A percentile compares a stretch with the other conserved stretches of the same genome.
Conservation (phyloP, 2,329 filamentous ascomycete species). For the Aspergillus arachidicola region DNA sequence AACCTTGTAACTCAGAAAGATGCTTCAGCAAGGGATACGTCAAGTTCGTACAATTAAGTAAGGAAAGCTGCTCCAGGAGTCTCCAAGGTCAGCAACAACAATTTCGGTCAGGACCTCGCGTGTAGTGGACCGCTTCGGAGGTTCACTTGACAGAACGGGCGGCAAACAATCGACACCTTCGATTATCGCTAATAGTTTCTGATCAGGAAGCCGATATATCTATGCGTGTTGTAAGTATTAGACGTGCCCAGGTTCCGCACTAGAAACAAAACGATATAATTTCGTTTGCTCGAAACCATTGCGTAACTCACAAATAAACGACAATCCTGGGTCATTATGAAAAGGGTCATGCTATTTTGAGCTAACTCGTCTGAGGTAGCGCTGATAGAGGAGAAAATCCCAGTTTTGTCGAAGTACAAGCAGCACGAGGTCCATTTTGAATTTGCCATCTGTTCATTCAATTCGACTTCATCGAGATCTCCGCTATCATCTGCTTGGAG, state of each 20-base stretch:
- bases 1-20: background rate
- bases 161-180: slow-evolving; percentile 79
- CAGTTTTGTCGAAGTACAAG: slow-evolving; percentile 70
- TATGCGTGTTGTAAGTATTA: slow-evolving; percentile 38
- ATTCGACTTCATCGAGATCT: slow-evolving; percentile 81
- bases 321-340: slow-evolving; percentile 75
- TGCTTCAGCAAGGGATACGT: background rate
- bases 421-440: slow-evolving; percentile 83
- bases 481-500: slow-evolving; percentile 78
- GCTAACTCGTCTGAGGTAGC: slow-evolving; percentile 19
- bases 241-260: background rate
- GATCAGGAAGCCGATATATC: slow-evolving; percentile 75
- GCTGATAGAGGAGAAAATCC: slow-evolving; percentile 53
- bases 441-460: slow-evolving; percentile 59
- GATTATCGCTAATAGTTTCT: slow-evolving; percentile 73
- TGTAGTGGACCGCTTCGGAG: slow-evolving; percentile 68
- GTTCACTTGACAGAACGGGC: slow-evolving; percentile 72
- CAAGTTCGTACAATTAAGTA: slow-evolving; percentile 72
- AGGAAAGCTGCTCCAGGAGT: slow-evolving; percentile 68
- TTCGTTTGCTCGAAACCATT: background rate
- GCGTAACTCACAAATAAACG: slow-evolving; percentile 68
- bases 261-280: background rate
- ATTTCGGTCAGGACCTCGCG: slow-evolving; percentile 78
- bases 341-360: slow-evolving; percentile 66
- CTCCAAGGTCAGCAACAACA: slow-evolving; percentile 81